Evolutionary conservation across 2,329 filamentous ascomycete species (phyloP).

Genomic region (Phaeomoniella chlamydospora): DNA sequence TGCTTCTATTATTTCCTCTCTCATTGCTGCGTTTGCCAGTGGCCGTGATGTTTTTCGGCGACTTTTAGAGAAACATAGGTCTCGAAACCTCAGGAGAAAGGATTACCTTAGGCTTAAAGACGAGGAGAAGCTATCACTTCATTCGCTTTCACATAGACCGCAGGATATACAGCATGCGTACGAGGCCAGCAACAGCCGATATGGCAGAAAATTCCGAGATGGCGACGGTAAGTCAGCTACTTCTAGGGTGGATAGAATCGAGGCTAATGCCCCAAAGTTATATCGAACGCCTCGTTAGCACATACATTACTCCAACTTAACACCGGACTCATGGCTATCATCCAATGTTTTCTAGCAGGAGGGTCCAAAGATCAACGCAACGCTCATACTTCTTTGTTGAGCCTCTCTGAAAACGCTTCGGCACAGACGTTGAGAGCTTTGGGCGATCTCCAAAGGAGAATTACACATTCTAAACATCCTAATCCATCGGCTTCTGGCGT

Average conservation of each 20-base stretch:
- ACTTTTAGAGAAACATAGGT: slow-evolving; percentile 8
- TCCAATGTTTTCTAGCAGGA: slow-evolving; percentile 5
- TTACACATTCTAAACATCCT: not conserved
- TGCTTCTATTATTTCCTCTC: slow-evolving; percentile 9
- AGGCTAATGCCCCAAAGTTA: too few species aligned
- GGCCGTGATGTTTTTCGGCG: slow-evolving; percentile 10
- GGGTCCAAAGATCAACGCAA: not conserved
- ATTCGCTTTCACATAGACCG: slow-evolving; percentile 9
- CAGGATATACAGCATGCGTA: slow-evolving; percentile 9
- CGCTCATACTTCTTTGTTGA: not conserved
- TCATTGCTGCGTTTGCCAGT: slow-evolving; percentile 11
- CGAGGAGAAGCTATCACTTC: slow-evolving; percentile 9
- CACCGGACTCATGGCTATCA: slow-evolving; percentile 11
- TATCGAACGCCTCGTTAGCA: slow-evolving; percentile 10
- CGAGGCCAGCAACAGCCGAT: slow-evolving; percentile 8
- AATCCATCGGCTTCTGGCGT: too few species aligned
- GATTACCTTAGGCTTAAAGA: slow-evolving; percentile 6
- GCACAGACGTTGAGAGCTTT: not conserved
- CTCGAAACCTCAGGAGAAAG: slow-evolving; percentile 5
- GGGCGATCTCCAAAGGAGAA: not conserved
- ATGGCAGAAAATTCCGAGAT: slow-evolving; percentile 9
- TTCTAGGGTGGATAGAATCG: too few species aligned
- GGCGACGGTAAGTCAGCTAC: slow-evolving; percentile 8
- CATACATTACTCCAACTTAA: slow-evolving; percentile 13
- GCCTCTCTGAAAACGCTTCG: not conserved